Percentiles rank a stretch among this genome's conserved stretches.
phyloP scores from a whole-genome alignment of 2,329 filamentous ascomycete genomes.

The Plenodomus tracheiphilus region DNA sequence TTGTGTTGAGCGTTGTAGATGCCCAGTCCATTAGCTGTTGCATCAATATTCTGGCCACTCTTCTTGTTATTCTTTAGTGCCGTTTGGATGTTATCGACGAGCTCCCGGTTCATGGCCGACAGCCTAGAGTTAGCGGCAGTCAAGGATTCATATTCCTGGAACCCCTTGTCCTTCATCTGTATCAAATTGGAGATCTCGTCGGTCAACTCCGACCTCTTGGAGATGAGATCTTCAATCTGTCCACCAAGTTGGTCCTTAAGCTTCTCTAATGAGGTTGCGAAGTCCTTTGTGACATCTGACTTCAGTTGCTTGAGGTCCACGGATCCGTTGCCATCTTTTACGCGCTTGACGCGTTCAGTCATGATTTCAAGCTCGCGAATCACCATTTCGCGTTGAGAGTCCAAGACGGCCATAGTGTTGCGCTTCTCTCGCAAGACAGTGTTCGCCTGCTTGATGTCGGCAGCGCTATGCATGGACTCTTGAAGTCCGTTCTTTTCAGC shows the following conservation, averaged over 20 bases:
- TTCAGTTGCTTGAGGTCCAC: constrained; percentile 76
- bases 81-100: constrained; percentile 92
- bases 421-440: constrained; percentile 89
- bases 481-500: constrained; percentile 67
- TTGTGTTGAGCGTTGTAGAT: constrained; percentile 56
- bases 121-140: constrained; percentile 94
- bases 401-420: constrained; percentile 91
- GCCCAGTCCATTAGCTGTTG: constrained; percentile 61
- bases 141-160: constrained; percentile 93
- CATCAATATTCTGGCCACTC: constrained; percentile 52
- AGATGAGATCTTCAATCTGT: constrained; percentile 85
- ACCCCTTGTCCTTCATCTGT: constrained; percentile 86
- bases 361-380: constrained; percentile 88
- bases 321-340: constrained; percentile 77
- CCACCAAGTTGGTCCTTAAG: constrained; percentile 78
- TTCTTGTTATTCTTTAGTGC: constrained; percentile 77
- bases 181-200: constrained; percentile 84
- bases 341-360: constrained; percentile 82
- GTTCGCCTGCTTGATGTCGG: constrained; percentile 74
- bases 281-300: constrained; percentile 64
- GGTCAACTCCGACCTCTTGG: constrained; percentile 79
- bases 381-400: constrained; percentile 94
- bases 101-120: constrained; percentile 90
- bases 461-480: constrained; percentile 59
- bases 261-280: constrained; percentile 63